Conservation (phyloP, 495 filamentous ascomycete species). For the Aspergillus sparsus region DNA sequence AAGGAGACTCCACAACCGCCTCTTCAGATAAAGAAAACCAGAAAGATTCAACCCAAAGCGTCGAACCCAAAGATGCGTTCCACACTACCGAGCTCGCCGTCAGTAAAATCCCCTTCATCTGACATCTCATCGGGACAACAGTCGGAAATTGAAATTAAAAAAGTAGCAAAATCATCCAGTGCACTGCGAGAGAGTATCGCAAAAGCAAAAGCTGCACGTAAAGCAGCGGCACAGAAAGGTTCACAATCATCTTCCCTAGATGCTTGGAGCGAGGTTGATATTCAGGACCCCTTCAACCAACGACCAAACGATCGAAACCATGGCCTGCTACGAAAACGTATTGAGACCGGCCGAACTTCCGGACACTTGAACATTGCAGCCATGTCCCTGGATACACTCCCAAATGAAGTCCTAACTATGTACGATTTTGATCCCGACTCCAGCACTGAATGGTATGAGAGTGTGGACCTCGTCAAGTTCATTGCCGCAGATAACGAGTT, state of each 20-base stretch:
- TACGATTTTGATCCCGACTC: constrained; percentile 70
- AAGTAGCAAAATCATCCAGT: constrained; percentile 68
- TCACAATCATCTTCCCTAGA: constrained; percentile 30
- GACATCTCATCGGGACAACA: constrained; percentile 36
- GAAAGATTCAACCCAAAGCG: constrained; percentile 35
- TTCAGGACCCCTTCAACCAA: constrained; percentile 70
- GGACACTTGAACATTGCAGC: constrained; percentile 89
- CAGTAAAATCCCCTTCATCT: constrained; percentile 34
- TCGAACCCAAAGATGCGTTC: constrained; percentile 35
- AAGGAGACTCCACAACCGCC: constrained; percentile 48
- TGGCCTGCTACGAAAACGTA: constrained; percentile 68
- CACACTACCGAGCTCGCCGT: constrained; percentile 35
- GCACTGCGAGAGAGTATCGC: constrained; percentile 89
- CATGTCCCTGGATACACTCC: constrained; percentile 77
- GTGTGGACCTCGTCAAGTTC: constrained; percentile 86
- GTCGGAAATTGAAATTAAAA: constrained; percentile 39
- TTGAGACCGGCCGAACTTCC: constrained; percentile 72
- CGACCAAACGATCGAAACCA: constrained; percentile 61
- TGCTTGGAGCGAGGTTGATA: constrained; percentile 46
- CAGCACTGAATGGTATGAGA: constrained; percentile 78
- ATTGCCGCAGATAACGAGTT: constrained; percentile 93
- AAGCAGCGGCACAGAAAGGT: constrained; percentile 53
- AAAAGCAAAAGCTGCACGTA: constrained; percentile 84
- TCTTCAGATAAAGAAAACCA: constrained; percentile 52
- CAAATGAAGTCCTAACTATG: constrained; percentile 84